Conservation (phyloP, 179 eudicot genomes). For the Gypsophila paniculata region DNA sequence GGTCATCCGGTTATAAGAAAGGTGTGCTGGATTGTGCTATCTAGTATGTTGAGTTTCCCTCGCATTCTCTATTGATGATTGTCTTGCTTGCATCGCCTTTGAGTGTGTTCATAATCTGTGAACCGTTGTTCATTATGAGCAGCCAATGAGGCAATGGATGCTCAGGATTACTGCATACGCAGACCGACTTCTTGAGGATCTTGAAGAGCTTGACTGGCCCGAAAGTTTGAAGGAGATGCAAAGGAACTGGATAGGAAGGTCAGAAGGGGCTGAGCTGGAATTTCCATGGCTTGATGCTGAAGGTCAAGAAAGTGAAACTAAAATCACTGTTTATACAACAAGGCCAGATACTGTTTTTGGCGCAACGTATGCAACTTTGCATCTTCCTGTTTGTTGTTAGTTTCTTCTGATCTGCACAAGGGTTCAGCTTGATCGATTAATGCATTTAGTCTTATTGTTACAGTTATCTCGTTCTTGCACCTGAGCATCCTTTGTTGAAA, state of each 20-base stretch:
- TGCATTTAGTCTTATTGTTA: slow-evolving; percentile 21
- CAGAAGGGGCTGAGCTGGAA: slow-evolving; percentile 95
- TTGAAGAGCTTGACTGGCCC: slow-evolving; percentile 99
- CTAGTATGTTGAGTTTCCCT: slow-evolving; percentile 16
- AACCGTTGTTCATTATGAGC: slow-evolving; percentile 79
- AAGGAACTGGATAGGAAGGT: slow-evolving; percentile 97
- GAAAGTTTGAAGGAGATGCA: slow-evolving; percentile 99
- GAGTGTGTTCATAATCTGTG: slow-evolving; percentile 77
- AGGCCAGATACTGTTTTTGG: slow-evolving; percentile 97
- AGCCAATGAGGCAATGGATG: slow-evolving; percentile 99
- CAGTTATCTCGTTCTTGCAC: slow-evolving; percentile 95
- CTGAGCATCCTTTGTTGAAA: slow-evolving; percentile 73
- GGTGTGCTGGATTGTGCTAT: slow-evolving; percentile 38
- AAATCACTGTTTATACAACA: slow-evolving; percentile 77
- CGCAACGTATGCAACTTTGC: slow-evolving; percentile 64
- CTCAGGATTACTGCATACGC: slow-evolving; percentile 98
- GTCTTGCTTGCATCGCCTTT: slow-evolving; percentile 43
- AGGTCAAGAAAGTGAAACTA: slow-evolving; percentile 47
- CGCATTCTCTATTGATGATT: slow-evolving; percentile 27
- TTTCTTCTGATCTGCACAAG: slow-evolving; percentile 10
- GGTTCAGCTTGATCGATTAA: slow-evolving; percentile 16
- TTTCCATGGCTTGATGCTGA: slow-evolving; percentile 48
- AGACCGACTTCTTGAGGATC: slow-evolving; percentile 93
- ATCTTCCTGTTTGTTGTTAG: slow-evolving; percentile 16
- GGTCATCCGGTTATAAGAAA: slow-evolving; percentile 98